Evolutionary conservation across 73 alveolate genomes (phyloP).

Genomic region (Blepharisma stoltei): DNA sequence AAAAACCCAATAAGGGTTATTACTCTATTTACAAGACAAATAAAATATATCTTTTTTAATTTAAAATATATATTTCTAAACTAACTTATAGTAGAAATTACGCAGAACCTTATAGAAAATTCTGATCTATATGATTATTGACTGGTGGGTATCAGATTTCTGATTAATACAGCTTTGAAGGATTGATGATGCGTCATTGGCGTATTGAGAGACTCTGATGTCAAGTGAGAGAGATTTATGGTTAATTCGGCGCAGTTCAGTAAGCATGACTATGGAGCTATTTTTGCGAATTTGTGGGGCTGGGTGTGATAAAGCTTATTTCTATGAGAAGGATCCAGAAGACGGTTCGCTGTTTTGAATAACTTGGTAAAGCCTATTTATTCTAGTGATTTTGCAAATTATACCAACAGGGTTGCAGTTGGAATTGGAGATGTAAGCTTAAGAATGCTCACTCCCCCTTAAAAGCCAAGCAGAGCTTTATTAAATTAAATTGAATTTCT

Average conservation of each 20-base stretch:
- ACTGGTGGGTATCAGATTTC: constrained; percentile 61
- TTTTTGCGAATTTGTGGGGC: constrained; percentile 6
- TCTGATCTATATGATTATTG: too few relatives aligned
- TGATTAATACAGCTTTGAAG: constrained; percentile 65
- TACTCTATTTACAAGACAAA: too few relatives aligned
- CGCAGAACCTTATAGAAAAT: too few relatives aligned
- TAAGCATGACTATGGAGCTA: background rate
- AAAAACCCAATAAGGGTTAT: too few relatives aligned
- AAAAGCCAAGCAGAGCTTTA: too few relatives aligned
- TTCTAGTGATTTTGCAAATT: constrained; percentile 72
- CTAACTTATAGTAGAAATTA: too few relatives aligned
- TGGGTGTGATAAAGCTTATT: constrained; percentile 2
- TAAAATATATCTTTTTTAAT: too few relatives aligned
- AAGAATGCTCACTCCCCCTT: too few relatives aligned
- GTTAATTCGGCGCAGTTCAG: constrained; percentile 23
- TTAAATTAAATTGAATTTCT: too few relatives aligned
- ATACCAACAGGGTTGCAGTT: constrained; percentile 67
- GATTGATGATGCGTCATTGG: constrained; percentile 23
- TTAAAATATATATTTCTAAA: too few relatives aligned
- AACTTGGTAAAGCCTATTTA: constrained; percentile 25
- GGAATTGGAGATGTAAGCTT: constrained; percentile 83
- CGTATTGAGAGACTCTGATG: background rate
- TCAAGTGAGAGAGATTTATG: background rate
- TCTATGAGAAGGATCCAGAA: background rate
- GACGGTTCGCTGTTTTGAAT: background rate